Conservation (phyloP, 345 rosid genomes). For the Euclidium syriacum region DNA sequence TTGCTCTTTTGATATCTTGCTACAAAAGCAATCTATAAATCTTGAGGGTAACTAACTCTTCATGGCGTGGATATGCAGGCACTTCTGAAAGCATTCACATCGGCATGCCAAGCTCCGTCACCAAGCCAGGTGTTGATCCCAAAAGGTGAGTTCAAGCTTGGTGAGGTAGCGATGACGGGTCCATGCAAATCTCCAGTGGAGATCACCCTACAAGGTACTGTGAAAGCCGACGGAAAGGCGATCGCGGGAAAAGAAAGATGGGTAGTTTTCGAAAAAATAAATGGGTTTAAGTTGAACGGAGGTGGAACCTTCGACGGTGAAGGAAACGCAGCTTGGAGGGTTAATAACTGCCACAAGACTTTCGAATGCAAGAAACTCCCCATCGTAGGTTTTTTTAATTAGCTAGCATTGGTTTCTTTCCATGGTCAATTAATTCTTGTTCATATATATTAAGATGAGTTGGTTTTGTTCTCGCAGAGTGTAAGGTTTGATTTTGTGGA, state of each 20-base stretch:
- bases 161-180: slow-evolving; percentile 13
- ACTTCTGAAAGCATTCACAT: slow-evolving; percentile 17
- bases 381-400: slow-evolving; percentile 7
- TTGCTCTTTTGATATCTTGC: background rate
- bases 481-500: slow-evolving; percentile 40
- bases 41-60: background rate
- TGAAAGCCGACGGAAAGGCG: slow-evolving; percentile 1
- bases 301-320: slow-evolving; percentile 31
- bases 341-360: slow-evolving; percentile 31
- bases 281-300: slow-evolving; percentile 24
- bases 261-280: slow-evolving; percentile 18
- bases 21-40: background rate
- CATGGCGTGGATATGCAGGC: slow-evolving; percentile 25
- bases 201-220: slow-evolving; percentile 13
- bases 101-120: slow-evolving; percentile 18
- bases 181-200: slow-evolving; percentile 30
- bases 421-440: background rate
- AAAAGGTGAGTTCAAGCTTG: slow-evolving; percentile 25
- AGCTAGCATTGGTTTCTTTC: background rate
- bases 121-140: slow-evolving; percentile 23
- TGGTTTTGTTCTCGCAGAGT: slow-evolving; percentile 29
- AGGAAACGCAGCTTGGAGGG: slow-evolving; percentile 32
- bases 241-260: slow-evolving; percentile 16
- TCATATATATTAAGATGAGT: background rate
- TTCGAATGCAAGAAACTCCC: slow-evolving; percentile 29